These are phyloP conservation scores for Stemphylium beticola DNA, from an alignment of 2,329 filamentous ascomycete species.

Conservation along the genomic window DNA sequence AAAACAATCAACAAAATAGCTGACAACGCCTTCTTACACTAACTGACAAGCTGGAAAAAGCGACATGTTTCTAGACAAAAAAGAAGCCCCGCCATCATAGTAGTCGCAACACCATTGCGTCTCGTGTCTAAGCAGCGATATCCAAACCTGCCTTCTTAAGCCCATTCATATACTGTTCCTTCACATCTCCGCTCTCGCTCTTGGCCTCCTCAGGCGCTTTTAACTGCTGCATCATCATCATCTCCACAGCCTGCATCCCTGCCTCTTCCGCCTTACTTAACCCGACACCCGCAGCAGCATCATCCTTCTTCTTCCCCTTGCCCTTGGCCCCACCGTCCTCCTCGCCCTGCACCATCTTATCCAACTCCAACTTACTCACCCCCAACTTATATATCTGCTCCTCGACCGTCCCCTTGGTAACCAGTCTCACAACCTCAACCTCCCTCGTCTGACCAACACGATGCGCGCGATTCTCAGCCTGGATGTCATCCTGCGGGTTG, in stretches of 20 bases:
- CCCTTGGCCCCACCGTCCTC: slow-evolving; percentile 50
- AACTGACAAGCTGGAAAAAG: too few species aligned
- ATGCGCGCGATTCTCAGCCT: slow-evolving; percentile 96
- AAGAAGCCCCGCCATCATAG: too few species aligned
- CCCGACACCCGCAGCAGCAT: slow-evolving; percentile 25
- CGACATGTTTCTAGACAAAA: neutral
- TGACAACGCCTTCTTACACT: too few species aligned
- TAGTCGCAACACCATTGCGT: too few species aligned
- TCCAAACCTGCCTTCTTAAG: slow-evolving; percentile 52
- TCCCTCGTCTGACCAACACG: slow-evolving; percentile 89
- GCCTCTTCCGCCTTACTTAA: slow-evolving; percentile 45
- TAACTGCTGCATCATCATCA: slow-evolving; percentile 50
- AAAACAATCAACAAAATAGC: too few species aligned
- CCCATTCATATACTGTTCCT: slow-evolving; percentile 50
- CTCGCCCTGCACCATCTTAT: slow-evolving; percentile 72
- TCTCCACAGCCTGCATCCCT: slow-evolving; percentile 45
- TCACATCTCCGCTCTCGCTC: slow-evolving; percentile 40
- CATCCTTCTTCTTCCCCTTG: slow-evolving; percentile 27
- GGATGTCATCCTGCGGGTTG: slow-evolving; percentile 97
- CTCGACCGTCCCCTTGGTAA: slow-evolving; percentile 83
- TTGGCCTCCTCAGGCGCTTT: slow-evolving; percentile 8
- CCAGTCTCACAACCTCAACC: slow-evolving; percentile 87
- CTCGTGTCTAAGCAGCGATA: slow-evolving; percentile 21
- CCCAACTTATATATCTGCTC: slow-evolving; percentile 92
- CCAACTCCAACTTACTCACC: slow-evolving; percentile 89